Evolutionary conservation across 352 stramenopile species (phyloP), one percentile per base, ranked within the genome.

Genomic region (Hyaloperonospora brassicae): DNA sequence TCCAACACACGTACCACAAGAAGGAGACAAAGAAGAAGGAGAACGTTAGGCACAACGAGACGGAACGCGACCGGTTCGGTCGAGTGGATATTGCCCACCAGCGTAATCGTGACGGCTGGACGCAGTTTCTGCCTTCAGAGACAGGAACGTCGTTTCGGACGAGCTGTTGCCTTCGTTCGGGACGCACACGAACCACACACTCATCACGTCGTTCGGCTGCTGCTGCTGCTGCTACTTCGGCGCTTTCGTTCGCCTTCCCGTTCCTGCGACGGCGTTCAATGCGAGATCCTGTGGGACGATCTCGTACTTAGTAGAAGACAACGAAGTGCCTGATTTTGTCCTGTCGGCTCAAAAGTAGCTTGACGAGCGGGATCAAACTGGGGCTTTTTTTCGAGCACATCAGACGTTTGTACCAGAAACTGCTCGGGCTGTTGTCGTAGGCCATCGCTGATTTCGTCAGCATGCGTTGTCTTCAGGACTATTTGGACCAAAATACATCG

Each of bases 121-220:
- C 40, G 76, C 81, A 12, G 80, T 93, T 68, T 91, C 81, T 22
- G 80, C 77, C 64, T 91, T 93, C 49, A 93, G 79, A 47, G 87
- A 80, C 38, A 89, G 66, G 64, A 93, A 93, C 0, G 83, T 93
- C 24, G 80, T 87, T 57, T 93, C 83, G 52, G 74, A 84, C 23
- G 83, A 89, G 52, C 72, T 79, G 59, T 70, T 84, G 65, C 74
- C 72, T 64, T 93, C 83, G 57, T 93, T 93, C n/a, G 83, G 83
- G 51, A 91, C 79, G 41, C 78, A 82, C 54, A 93, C 80, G 11
- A 93, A 68, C 83, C 80, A 91, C 57, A 87, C 74, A 57, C 78
- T 76, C 70, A 70, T 76, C 31, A n/a, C 13, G 44, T 24, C n/a
- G 44, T 42, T 42, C 36, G 11, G 11, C 14, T 42, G 36, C 14